Base-by-base conservation (phyloP, 2,329 filamentous ascomycete species). In the Pleurostoma richardsiae region DNA sequence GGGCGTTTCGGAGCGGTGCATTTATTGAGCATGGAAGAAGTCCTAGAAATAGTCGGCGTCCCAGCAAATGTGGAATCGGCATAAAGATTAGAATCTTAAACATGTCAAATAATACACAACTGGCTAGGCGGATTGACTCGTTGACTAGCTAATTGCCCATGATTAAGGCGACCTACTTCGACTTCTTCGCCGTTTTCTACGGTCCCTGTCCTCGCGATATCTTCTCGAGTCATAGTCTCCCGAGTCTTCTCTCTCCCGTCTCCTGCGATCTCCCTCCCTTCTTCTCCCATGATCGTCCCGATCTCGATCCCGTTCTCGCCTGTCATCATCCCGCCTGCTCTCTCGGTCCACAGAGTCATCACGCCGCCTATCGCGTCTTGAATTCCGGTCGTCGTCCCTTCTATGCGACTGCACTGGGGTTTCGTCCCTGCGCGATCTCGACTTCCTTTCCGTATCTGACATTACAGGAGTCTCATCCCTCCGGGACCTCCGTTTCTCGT, bases 81-180 rank as follows among this genome's bases (percentile, higher is more conserved):
- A 19, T 19, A 19, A 19, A 19, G 19, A 19, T 19, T 19, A 19
- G 19, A 19, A 19, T 19, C 19, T 19, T 19, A 19, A 2, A 19
- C 19, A 19, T 19, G 19, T 19, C 19, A 19, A 19, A 19, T 19
- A 19, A 19, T 19, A 19, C 19, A 19, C 19, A 19, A 19, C 19
- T 19, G 19, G 19, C 19, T 19, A 19, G 19, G 19, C 19, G 19
- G 19, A 19, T 19, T 19, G 19, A 19, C 19, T 19, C 19, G 19
- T 19, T 19, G 19, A 19, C 19, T 19, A 19, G 19, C 19, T 19
- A 19, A 19, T 19, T 19, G 19, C 19, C 19, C 2, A 19, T 19
- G 19, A 19, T 47, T 30, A 51, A 10, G 72, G 73, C 44, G 74
- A 77, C 44, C 63, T 66, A 52, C 73, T 76, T 50, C 69, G 68